Percentiles rank a stretch among this genome's conserved stretches.
These are phyloP conservation scores for Pseudozyma flocculosa DNA, from an alignment of 1,284 basidiomycete species.

Conservation along the genomic window DNA sequence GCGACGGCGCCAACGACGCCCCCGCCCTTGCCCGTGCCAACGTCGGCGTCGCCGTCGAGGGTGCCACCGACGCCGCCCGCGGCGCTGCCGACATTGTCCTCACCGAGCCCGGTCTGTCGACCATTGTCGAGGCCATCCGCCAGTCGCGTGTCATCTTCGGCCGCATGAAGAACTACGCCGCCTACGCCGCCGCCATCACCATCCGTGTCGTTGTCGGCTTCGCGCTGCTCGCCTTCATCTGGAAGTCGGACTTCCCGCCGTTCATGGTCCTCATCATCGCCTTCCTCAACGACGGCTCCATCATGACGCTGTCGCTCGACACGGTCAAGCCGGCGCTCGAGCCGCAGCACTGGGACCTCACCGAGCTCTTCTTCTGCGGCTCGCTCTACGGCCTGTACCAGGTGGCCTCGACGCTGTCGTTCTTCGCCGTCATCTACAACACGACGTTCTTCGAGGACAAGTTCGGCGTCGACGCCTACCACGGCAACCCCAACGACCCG, in stretches of 20 bases:
- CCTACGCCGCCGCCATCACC: conserved; percentile 83
- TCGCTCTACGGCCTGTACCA: conserved; percentile 92
- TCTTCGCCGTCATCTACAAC: conserved; percentile 73
- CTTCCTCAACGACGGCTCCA: conserved; percentile 90
- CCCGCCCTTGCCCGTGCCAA: conserved; percentile 78
- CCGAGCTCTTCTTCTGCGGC: conserved; percentile 93
- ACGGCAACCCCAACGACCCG: conserved; percentile 59
- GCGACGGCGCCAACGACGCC: conserved; percentile 96
- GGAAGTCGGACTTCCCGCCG: conserved; percentile 96
- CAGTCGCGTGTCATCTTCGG: conserved; percentile 95
- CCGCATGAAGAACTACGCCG: conserved; percentile 91
- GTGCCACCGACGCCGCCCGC: conserved; percentile 88
- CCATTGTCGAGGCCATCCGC: conserved; percentile 93
- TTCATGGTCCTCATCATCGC: conserved; percentile 99
- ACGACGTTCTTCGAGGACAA: conserved; percentile 85
- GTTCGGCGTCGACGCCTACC: conserved; percentile 69
- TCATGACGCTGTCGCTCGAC: conserved; percentile 97
- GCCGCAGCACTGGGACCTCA: conserved; percentile 86
- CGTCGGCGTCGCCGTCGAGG: conserved; percentile 95
- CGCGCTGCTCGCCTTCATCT: conserved; percentile 89
- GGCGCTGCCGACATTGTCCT: conserved; percentile 93
- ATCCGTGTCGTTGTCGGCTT: conserved; percentile 99
- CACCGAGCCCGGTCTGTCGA: conserved; percentile 91
- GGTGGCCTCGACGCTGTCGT: conserved; percentile 77
- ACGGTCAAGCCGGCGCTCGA: conserved; percentile 89